Evolutionary conservation across 2,329 filamentous ascomycete species (phyloP), one percentile per base, ranked within the genome.

Genomic region (Ampelomyces quisqualis): DNA sequence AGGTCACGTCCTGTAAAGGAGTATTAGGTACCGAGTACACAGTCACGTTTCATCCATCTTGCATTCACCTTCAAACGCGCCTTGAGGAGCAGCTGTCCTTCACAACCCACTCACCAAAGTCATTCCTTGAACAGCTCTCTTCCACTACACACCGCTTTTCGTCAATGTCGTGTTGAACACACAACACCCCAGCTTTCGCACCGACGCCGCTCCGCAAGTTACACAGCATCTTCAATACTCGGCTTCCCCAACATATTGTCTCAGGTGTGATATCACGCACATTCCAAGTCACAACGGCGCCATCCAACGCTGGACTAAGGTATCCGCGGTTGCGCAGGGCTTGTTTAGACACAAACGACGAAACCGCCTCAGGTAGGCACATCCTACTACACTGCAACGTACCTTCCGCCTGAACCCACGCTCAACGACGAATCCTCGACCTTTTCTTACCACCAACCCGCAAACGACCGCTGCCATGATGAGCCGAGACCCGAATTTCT

Each of bases 401-500:
- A 19, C 10, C 4, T 4, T 29, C 27, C 9, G 15, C n/a, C n/a
- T n/a, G 15, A 5, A 30, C 14, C 10, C 17, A 9, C 28, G 11
- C 5, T 18, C 30, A 4, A 20, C 18, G 4, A 20, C 20, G 14
- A 15, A 26, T 8, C 9, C 26, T 14, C 21, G 19, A 14, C n/a
- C 14, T 3, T 19, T 19, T 13, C 7, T 29, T 29, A n/a, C 8
- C 19, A 11, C 37, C 18, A 35, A n/a, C 18, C 6, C 26, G 9
- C 22, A 24, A 22, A 23, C n/a, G 19, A 10, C 38, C 34, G 11
- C 22, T 11, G 2, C 17, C 37, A 27, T 11, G n/a, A 32, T 39
- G 31, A 71, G 77, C 43, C 74, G 73, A 47, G 79, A 82, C 55
- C 78, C 78, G 17, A 72, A 70, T 34, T 82, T 82, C 67, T 82